Conservation (phyloP, 2,329 filamentous ascomycete species). For the Cladophialophora carrionii region DNA sequence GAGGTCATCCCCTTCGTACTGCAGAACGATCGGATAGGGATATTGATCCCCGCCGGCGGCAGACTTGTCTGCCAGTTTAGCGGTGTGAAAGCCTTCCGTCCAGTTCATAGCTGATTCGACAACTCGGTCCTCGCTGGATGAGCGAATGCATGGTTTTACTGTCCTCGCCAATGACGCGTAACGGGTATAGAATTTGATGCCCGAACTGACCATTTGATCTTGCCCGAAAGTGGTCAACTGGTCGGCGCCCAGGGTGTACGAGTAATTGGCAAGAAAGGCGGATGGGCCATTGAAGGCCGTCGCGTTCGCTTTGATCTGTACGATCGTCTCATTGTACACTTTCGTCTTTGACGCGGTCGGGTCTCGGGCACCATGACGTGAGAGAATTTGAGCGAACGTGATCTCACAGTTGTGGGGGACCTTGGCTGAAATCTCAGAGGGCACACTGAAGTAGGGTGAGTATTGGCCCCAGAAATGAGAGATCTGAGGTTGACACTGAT, state of each 20-base stretch:
- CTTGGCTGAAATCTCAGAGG: constrained; percentile 8
- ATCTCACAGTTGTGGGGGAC: constrained; percentile 9
- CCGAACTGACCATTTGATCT: constrained; percentile 13
- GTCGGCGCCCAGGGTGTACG: constrained; percentile 16
- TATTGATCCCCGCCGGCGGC: constrained; percentile 1
- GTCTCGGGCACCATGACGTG: constrained; percentile 16
- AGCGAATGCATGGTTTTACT: constrained; percentile 10
- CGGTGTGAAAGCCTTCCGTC: constrained; percentile 10
- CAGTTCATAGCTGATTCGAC: constrained; percentile 15
- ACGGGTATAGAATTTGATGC: constrained; percentile 15
- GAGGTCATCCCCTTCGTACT: constrained; percentile 15
- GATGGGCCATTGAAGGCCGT: constrained; percentile 8
- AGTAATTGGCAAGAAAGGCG: constrained; percentile 12
- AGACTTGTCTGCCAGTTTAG: constrained; percentile 10
- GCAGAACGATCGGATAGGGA: constrained; percentile 7
- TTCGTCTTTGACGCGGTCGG: constrained; percentile 17
- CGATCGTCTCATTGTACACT: constrained; percentile 11
- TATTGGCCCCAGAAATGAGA: constrained; percentile 21
- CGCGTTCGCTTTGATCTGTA: constrained; percentile 9
- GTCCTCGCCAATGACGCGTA: constrained; percentile 7
- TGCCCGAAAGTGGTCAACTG: constrained; percentile 18
- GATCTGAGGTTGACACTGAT: constrained; percentile 14
- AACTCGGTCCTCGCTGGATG: constrained; percentile 17
- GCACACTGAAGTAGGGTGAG: constrained; percentile 14
- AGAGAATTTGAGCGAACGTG: constrained; percentile 13